Base-by-base conservation (phyloP, 2,329 filamentous ascomycete species). In the Trichoderma sp. region DNA sequence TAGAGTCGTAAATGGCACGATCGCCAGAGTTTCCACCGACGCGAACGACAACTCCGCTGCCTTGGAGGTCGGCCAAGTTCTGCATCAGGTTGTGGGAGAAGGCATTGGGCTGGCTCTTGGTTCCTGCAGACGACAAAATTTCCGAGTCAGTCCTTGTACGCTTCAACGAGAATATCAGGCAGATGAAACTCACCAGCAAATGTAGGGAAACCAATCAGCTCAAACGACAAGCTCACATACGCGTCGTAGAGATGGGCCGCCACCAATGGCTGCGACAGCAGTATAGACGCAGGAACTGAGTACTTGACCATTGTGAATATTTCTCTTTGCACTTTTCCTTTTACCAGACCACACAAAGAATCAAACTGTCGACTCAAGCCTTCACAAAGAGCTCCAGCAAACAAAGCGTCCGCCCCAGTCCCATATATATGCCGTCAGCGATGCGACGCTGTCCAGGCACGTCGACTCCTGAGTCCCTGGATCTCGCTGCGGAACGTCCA, bases 1-100 rank as follows among this genome's bases (percentile, higher is more conserved):
- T 72, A 19, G 72, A 52, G n/a, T 75, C 72, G 33, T 71, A 74
- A 52, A 75, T 73, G 68, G 72, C 72, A 56, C 74, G 73, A 47
- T 75, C 74, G 27, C 72, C 72, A 57, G 72, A 73, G 66, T 73
- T 73, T 52, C 72, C 71, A 49, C 72, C 72, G 19, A 73, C 72
- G 40, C 72, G 71, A 7, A 72, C 68, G 55, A 73, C 68, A 37
- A 73, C 59, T 13, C 68, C 67, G 24, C 58, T 60, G n/a, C 69
- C 70, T 27, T 73, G 72, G 10, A 68, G 69, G 16, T 69, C 47
- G 31, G 70, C 72, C 11, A 73, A 66, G 53, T 68, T 71, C 16
- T 72, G 56, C n/a, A 73, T 71, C 29, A 73, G 52, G 13, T 73
- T 73, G 47, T 68, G 68, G 10, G 72, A 73, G 53, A 66, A 73